A percentile compares a stretch with the other conserved stretches of the same genome.
Conservation (phyloP, 2,329 filamentous ascomycete genomes). For the Rhexocercosporidium sp. region DNA sequence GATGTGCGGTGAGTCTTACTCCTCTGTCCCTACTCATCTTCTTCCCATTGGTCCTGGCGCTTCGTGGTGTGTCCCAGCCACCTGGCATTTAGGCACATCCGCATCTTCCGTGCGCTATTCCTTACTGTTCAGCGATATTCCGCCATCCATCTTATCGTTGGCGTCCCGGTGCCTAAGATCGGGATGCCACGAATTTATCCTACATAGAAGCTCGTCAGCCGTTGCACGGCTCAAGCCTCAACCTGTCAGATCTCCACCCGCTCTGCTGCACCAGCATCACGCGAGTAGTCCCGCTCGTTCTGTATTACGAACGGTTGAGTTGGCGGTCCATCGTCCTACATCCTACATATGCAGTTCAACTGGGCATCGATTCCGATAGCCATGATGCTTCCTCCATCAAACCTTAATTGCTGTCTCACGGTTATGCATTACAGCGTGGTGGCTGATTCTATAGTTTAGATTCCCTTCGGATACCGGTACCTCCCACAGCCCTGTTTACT, state of each 20-base stretch:
- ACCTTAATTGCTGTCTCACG: conserved; percentile 40
- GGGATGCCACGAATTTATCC: conserved; percentile 39
- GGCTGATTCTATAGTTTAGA: conserved; percentile 42
- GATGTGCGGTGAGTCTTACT: conserved; percentile 43
- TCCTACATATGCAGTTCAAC: conserved; percentile 38
- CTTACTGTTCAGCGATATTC: conserved; percentile 20
- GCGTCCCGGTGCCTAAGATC: conserved; percentile 29
- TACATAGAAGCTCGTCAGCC: conserved; percentile 28
- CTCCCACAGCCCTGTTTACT: conserved; percentile 43
- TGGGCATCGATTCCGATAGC: conserved; percentile 34
- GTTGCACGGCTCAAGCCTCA: conserved; percentile 42
- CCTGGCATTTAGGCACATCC: conserved; percentile 38
- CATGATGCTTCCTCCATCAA: conserved; percentile 27
- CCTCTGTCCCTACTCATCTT: background rate
- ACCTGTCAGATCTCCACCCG: conserved; percentile 32
- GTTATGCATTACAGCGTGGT: conserved; percentile 31
- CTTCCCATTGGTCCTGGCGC: conserved; percentile 35
- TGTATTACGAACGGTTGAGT: conserved; percentile 37
- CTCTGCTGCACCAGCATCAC: conserved; percentile 35
- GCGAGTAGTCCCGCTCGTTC: conserved; percentile 37
- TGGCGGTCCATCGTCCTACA: conserved; percentile 37
- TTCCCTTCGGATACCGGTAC: conserved; percentile 41
- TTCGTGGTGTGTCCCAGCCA: conserved; percentile 32
- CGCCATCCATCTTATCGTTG: conserved; percentile 28
- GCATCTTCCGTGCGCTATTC: conserved; percentile 23